Evolutionary conservation across 805 yeast genomes (phyloP).

Genomic region (Saturnispora kantuleensis): DNA sequence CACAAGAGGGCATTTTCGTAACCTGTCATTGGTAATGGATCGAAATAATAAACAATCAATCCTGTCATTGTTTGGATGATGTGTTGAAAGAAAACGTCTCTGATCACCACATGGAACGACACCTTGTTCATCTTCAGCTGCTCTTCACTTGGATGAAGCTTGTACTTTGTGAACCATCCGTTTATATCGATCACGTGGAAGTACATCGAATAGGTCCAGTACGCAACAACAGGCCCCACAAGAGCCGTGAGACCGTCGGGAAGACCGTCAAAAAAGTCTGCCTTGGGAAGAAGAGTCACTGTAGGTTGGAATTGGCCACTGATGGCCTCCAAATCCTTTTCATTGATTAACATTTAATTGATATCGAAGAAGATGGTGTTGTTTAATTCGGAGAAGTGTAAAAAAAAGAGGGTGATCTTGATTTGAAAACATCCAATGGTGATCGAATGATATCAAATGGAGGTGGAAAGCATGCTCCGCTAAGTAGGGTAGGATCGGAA

Average conservation of each 20-base stretch:
- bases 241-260: constrained; percentile 34
- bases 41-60: constrained; percentile 40
- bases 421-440: too few relatives aligned
- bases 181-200: constrained; percentile 69
- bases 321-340: background rate
- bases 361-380: background rate
- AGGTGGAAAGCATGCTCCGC: too few relatives aligned
- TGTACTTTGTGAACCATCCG: constrained; percentile 68
- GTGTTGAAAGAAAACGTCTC: constrained; percentile 82
- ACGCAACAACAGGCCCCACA: constrained; percentile 66
- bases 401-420: background rate
- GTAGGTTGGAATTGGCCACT: constrained; percentile 4
- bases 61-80: constrained; percentile 73
- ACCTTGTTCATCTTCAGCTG: constrained; percentile 70
- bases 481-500: too few relatives aligned
- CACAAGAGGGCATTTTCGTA: constrained; percentile 39
- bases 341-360: background rate
- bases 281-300: background rate
- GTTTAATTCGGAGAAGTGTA: background rate
- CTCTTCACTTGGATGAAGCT: constrained; percentile 91
- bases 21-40: constrained; percentile 45
- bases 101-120: constrained; percentile 53
- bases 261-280: constrained; percentile 6
- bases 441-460: too few relatives aligned
- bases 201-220: constrained; percentile 69